Percentiles rank a stretch among this genome's conserved stretches.
Conservation (phyloP, 2,329 filamentous ascomycete species). For the Xylariales sp. region DNA sequence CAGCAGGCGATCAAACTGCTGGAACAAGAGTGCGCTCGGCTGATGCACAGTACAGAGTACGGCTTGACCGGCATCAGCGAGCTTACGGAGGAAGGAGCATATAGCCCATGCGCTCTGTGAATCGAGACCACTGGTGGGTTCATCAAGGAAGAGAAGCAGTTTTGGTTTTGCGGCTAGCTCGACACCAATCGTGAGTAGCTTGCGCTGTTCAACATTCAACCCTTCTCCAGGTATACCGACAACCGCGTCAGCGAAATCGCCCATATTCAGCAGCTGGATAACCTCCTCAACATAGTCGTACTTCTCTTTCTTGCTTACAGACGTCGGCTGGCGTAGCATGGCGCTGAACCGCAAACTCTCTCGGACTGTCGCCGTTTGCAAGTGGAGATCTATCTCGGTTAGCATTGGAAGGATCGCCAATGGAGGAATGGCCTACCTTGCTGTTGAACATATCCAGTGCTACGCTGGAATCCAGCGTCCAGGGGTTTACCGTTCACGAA, state of each 20-base stretch:
- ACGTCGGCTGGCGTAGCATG: slow-evolving; percentile 57
- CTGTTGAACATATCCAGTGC: slow-evolving; percentile 66
- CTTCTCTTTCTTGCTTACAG: slow-evolving; percentile 56
- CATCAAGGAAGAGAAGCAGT: slow-evolving; percentile 68
- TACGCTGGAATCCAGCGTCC: slow-evolving; percentile 62
- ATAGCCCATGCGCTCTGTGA: slow-evolving; percentile 71
- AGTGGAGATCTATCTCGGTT: slow-evolving; percentile 48
- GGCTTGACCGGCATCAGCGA: slow-evolving; percentile 39
- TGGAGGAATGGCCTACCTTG: slow-evolving; percentile 31
- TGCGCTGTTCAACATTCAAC: slow-evolving; percentile 36
- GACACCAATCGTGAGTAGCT: slow-evolving; percentile 66
- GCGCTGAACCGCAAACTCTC: slow-evolving; percentile 64
- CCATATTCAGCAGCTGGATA: slow-evolving; percentile 64
- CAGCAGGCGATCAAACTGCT: slow-evolving; percentile 45
- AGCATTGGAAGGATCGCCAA: not conserved
- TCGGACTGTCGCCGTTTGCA: slow-evolving; percentile 60
- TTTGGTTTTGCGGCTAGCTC: slow-evolving; percentile 69
- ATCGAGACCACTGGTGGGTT: slow-evolving; percentile 71
- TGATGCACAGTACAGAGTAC: slow-evolving; percentile 41
- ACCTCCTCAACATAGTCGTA: slow-evolving; percentile 62
- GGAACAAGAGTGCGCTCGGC: slow-evolving; percentile 35
- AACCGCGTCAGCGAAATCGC: slow-evolving; percentile 62
- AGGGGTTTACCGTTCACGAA: slow-evolving; percentile 60
- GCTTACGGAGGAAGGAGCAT: slow-evolving; percentile 61
- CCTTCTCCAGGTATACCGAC: slow-evolving; percentile 65